Conservation (phyloP, 2,329 filamentous ascomycete genomes). For the Tolypocladium guangdongense region DNA sequence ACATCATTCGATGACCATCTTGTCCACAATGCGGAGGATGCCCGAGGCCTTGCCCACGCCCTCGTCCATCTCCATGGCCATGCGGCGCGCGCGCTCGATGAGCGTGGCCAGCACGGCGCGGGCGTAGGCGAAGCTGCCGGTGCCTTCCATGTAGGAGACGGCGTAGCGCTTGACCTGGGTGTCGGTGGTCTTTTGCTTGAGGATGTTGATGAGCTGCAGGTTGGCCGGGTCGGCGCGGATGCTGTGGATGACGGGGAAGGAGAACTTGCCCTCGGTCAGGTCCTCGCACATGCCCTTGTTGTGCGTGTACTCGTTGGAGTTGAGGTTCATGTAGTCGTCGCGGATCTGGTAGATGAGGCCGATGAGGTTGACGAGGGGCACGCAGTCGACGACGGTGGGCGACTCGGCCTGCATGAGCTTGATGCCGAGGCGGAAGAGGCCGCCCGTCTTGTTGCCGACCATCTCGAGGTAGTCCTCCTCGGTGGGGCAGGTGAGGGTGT, state of each 20-base stretch:
- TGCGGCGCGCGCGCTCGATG: slow-evolving; percentile 48
- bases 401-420: slow-evolving; percentile 80
- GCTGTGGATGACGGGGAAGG: slow-evolving; percentile 88
- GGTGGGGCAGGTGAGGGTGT: slow-evolving; percentile 70
- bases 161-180: slow-evolving; percentile 87
- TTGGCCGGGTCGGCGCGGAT: slow-evolving; percentile 68
- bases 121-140: slow-evolving; percentile 83
- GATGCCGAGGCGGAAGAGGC: slow-evolving; percentile 73
- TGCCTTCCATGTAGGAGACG: slow-evolving; percentile 80
- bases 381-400: slow-evolving; percentile 49
- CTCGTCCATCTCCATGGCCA: slow-evolving; percentile 55
- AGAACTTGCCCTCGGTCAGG: slow-evolving; percentile 93
- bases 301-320: slow-evolving; percentile 59
- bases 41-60: slow-evolving; percentile 44
- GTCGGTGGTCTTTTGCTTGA: slow-evolving; percentile 80
- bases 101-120: slow-evolving; percentile 54
- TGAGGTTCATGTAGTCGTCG: slow-evolving; percentile 89
- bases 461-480: slow-evolving; percentile 92
- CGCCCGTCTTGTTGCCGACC: slow-evolving; percentile 85
- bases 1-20: slow-evolving; percentile 34
- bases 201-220: slow-evolving; percentile 77
- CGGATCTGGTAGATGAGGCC: slow-evolving; percentile 85
- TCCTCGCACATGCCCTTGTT: slow-evolving; percentile 96
- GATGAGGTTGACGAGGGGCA: slow-evolving; percentile 74
- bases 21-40: slow-evolving; percentile 58